phyloP scores from a whole-genome alignment of 2,329 filamentous ascomycete genomes.

The Pestalotiopsis sp. region DNA sequence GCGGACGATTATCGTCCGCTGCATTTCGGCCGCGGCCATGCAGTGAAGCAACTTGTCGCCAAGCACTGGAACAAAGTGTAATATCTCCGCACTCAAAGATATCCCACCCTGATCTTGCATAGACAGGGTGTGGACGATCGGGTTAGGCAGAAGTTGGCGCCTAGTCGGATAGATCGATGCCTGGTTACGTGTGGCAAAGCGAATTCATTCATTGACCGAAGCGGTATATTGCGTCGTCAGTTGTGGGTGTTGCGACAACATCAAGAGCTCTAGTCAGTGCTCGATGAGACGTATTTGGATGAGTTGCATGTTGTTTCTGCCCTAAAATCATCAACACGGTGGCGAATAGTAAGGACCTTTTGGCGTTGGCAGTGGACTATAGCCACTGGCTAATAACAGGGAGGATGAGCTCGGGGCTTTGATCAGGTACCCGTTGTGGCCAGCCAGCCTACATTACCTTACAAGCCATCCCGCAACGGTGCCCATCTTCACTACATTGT shows the following conservation, averaged over 20 bases:
- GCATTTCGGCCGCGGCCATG: neutral
- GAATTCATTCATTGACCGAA: neutral
- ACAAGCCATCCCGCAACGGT: neutral
- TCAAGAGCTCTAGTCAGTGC: neutral
- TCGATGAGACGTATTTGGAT: neutral
- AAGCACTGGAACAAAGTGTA: neutral
- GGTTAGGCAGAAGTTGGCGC: constrained; percentile 1
- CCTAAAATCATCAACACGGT: neutral
- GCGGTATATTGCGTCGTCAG: neutral
- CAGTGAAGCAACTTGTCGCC: neutral
- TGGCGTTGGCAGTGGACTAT: neutral
- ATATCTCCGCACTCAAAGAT: neutral
- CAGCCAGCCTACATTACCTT: neutral
- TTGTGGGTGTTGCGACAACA: neutral
- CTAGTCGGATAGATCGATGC: neutral
- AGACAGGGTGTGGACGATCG: neutral
- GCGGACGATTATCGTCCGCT: neutral
- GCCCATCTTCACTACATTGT: neutral
- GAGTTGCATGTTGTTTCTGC: neutral
- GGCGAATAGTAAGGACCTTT: neutral
- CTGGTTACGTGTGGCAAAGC: neutral
- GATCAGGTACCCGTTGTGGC: too few relatives aligned
- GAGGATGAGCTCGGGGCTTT: too few relatives aligned
- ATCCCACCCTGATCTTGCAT: neutral
- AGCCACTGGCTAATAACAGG: neutral